Percentiles rank a stretch among this genome's conserved stretches.
Evolutionary conservation across 441 rosid genomes (phyloP).

Genomic region (Gossypium armourianum): DNA sequence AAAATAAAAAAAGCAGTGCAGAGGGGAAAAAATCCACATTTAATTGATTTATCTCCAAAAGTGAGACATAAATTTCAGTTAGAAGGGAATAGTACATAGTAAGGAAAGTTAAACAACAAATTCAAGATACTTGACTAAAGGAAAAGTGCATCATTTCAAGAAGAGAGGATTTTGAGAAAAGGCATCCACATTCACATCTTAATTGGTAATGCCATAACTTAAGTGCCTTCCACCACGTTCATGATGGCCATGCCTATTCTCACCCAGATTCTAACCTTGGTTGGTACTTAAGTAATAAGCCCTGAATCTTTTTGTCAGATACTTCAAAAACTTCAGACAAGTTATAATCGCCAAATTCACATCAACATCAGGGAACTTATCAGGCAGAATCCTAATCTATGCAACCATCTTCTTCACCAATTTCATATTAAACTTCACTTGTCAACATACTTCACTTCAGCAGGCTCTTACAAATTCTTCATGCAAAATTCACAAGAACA

Average conservation of each 20-base stretch:
- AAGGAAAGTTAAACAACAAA: not conserved
- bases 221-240: not conserved
- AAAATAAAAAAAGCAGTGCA: not conserved
- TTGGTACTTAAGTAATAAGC: not conserved
- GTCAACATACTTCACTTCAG: not conserved
- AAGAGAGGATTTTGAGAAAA: not conserved
- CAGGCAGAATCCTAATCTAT: conserved; percentile 5
- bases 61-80: not conserved
- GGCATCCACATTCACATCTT: not conserved
- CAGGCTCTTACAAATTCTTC: not conserved
- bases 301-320: not conserved
- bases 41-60: not conserved
- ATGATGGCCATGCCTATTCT: not conserved
- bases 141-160: conserved; percentile 2
- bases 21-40: not conserved
- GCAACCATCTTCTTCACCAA: not conserved
- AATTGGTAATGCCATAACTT: not conserved
- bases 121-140: not conserved
- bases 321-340: not conserved
- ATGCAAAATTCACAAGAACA: not conserved
- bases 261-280: not conserved
- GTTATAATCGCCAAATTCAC: not conserved
- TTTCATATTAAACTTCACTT: not conserved
- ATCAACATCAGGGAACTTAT: conserved; percentile 4
- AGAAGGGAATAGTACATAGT: not conserved